phyloP scores from a whole-genome alignment of 2,329 filamentous ascomycete species.

The Alternaria metachromatica region DNA sequence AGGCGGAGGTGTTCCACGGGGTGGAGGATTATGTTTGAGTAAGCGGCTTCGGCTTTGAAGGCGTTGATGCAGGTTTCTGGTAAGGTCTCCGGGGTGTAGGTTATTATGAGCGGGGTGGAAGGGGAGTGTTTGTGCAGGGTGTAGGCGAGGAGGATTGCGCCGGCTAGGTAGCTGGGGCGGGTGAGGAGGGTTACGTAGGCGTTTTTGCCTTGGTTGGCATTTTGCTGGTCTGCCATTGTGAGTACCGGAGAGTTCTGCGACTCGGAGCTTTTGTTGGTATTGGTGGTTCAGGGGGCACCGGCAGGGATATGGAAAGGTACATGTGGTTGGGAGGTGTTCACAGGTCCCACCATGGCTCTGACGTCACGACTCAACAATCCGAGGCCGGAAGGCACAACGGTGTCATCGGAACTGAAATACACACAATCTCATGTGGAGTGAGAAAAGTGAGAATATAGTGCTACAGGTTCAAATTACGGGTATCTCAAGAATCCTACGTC shows the following conservation, averaged over 20 bases:
- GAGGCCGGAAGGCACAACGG: slow-evolving; percentile 7
- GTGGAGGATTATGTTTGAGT: slow-evolving; percentile 51
- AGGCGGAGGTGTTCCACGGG: slow-evolving; percentile 53
- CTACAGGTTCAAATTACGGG: slow-evolving; percentile 23
- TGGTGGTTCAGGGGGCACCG: background rate
- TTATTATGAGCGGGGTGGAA: slow-evolving; percentile 57
- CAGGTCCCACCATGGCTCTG: slow-evolving; percentile 13
- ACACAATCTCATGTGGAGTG: background rate
- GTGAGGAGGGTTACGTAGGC: slow-evolving; percentile 61
- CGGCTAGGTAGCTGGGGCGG: slow-evolving; percentile 59
- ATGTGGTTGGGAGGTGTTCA: background rate
- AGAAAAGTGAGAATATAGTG: background rate
- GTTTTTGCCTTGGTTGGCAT: slow-evolving; percentile 11
- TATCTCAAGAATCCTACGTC: slow-evolving; percentile 20
- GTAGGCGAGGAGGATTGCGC: slow-evolving; percentile 59
- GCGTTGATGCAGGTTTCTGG: slow-evolving; percentile 49
- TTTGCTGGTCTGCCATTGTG: slow-evolving; percentile 16
- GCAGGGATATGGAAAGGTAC: background rate
- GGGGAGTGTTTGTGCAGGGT: slow-evolving; percentile 56
- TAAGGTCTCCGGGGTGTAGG: slow-evolving; percentile 55
- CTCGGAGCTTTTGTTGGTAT: background rate
- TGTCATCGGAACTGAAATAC: background rate
- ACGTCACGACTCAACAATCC: slow-evolving; percentile 30
- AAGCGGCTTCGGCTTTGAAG: slow-evolving; percentile 51
- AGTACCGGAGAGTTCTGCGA: background rate